phyloP scores from a whole-genome alignment of 2,329 filamentous ascomycete species.

The Colletotrichum brevisporum region DNA sequence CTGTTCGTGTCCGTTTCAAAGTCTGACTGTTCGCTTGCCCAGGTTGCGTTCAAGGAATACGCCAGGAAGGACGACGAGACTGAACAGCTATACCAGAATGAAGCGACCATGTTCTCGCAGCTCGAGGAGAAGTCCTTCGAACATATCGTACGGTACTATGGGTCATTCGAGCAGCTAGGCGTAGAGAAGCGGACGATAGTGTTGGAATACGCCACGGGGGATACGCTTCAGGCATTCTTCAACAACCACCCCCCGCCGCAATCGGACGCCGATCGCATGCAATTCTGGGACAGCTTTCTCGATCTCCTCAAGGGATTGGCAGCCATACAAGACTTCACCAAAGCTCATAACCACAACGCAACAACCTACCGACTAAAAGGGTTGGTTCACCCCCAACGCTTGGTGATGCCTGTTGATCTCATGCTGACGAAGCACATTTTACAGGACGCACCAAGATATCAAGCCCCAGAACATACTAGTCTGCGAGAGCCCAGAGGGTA shows the following conservation, averaged over 20 bases:
- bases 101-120: background rate
- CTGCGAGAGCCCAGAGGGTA: background rate
- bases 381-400: background rate
- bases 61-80: background rate
- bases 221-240: background rate
- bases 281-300: background rate
- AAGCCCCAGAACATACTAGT: conserved; percentile 17
- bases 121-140: background rate
- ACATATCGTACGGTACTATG: background rate
- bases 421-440: background rate
- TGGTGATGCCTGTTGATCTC: background rate
- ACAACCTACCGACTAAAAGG: background rate
- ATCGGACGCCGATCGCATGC: background rate
- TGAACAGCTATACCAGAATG: background rate
- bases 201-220: background rate
- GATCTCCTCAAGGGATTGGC: background rate
- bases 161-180: background rate
- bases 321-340: background rate
- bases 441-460: conserved; percentile 18
- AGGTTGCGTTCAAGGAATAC: conserved; percentile 21
- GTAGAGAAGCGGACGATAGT: background rate
- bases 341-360: background rate
- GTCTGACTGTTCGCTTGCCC: background rate
- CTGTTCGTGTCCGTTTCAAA: no score
- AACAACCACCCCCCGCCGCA: background rate